Percentiles rank a stretch among this genome's conserved stretches.
These are phyloP conservation scores for Umbelopsis sp. DNA, from an alignment of 371 early-diverging fungal species.

Conservation along the genomic window DNA sequence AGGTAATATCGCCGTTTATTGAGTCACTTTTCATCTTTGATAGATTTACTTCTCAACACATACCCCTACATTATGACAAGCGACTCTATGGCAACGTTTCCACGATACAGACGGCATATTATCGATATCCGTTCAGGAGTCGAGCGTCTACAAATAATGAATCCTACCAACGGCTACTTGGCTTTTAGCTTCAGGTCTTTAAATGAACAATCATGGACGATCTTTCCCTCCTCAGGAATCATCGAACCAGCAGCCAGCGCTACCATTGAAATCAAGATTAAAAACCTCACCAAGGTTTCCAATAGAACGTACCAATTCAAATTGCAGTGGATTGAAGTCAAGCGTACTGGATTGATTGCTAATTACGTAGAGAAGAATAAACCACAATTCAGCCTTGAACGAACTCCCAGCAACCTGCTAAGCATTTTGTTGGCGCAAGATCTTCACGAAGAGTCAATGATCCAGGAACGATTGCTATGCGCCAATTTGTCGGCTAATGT, in stretches of 20 bases:
- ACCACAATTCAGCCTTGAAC: background rate
- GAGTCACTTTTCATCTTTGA: background rate
- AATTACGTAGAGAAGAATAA: constrained; percentile 7
- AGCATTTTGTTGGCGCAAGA: constrained; percentile 12
- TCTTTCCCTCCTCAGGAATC: constrained; percentile 7
- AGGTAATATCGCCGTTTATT: background rate
- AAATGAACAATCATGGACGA: background rate
- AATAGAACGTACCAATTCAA: background rate
- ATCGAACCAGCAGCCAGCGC: background rate
- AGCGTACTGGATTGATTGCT: constrained; percentile 1
- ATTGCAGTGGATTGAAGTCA: constrained; percentile 5
- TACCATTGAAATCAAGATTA: background rate
- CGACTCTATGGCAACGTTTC: constrained; percentile 13
- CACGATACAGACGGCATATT: constrained; percentile 1
- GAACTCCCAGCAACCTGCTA: background rate
- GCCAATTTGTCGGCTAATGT: background rate
- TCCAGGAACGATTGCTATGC: background rate
- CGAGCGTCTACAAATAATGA: background rate
- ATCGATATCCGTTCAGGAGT: background rate
- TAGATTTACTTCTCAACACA: background rate
- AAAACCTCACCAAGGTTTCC: background rate
- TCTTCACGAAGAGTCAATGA: constrained; percentile 10
- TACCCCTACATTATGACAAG: constrained; percentile 6
- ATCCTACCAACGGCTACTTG: constrained; percentile 7
- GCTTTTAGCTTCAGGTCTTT: background rate